phyloP scores from a whole-genome alignment of 352 stramenopile species.

The Pythium coloratum region DNA sequence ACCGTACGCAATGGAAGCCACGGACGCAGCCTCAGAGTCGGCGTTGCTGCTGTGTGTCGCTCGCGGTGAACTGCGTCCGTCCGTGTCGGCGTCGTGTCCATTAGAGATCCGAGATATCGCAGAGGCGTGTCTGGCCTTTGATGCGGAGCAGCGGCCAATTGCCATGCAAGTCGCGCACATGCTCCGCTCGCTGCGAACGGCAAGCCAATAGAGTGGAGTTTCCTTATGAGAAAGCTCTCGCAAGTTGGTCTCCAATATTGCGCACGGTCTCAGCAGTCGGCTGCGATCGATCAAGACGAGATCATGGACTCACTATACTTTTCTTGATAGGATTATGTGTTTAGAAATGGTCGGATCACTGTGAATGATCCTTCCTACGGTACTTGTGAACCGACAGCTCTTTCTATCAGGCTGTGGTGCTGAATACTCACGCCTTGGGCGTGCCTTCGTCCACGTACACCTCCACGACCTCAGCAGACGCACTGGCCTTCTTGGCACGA shows the following conservation, averaged over 20 bases:
- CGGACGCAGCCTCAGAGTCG: not conserved
- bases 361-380: too few species aligned
- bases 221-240: too few species aligned
- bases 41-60: not conserved
- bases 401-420: not conserved
- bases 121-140: not conserved
- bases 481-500: slow-evolving; percentile 19
- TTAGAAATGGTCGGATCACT: too few species aligned
- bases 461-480: not conserved
- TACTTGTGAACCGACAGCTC: not conserved
- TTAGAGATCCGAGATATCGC: not conserved
- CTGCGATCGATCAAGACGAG: too few species aligned
- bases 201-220: too few species aligned
- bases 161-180: not conserved
- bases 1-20: not conserved
- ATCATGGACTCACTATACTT: too few species aligned
- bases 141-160: not conserved
- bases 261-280: too few species aligned
- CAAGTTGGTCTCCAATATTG: too few species aligned
- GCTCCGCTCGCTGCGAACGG: too few species aligned
- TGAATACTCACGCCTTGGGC: slow-evolving; percentile 2
- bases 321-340: too few species aligned
- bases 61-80: not conserved
- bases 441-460: slow-evolving; percentile 16
- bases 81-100: not conserved